Evolutionary conservation across 176 grass and related monocot species (phyloP), one percentile per base, ranked within the genome.

Genomic region (Metroxylon sagu): DNA sequence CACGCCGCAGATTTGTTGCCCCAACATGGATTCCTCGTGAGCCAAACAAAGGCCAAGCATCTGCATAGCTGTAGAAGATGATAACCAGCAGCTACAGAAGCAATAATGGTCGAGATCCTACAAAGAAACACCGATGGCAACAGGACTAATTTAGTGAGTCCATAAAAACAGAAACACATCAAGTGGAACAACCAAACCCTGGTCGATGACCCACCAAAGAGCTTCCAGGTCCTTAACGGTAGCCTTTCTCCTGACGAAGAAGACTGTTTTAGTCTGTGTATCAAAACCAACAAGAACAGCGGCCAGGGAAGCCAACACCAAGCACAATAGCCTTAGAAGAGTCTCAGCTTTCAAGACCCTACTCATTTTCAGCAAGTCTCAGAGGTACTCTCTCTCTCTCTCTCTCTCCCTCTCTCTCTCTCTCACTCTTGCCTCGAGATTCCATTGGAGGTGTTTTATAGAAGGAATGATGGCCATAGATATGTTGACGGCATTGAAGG

Each of bases 1-100:
- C 92, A 97, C 4, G 92, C 80, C 28, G 74, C 0, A 5, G 31
- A 59, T 60, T 64, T 75, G 77, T 72, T 75, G 16, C 16, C 52
- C 26, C 70, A 68, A 70, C 57, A 70, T 18, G 54, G 28, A 63
- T 48, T 80, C 14, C 58, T 60, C 48, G 28, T 59, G 65, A 71
- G 69, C 54, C 72, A 80, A 26, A 51, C 43, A 16, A 77, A 23
- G 74, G 72, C 75, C 60, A 83, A 16, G 75, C 92, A 91, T 68
- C 68, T 87, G 39, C 82, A 55, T 16, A 97, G 73, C 52, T 97
- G 92, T 52, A 97, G 75, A 18, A 97, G 74, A 67, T 97, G 83
- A 77, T 97, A 85, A 10, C 72, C 83, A 16, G 83, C 81, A 10
- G 83, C 76, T 28, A 48, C 77, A 14, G 67, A 76, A 14, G 77